Evolutionary conservation across 1,284 basidiomycete species (phyloP).

Genomic region (Leccinum laetum): DNA sequence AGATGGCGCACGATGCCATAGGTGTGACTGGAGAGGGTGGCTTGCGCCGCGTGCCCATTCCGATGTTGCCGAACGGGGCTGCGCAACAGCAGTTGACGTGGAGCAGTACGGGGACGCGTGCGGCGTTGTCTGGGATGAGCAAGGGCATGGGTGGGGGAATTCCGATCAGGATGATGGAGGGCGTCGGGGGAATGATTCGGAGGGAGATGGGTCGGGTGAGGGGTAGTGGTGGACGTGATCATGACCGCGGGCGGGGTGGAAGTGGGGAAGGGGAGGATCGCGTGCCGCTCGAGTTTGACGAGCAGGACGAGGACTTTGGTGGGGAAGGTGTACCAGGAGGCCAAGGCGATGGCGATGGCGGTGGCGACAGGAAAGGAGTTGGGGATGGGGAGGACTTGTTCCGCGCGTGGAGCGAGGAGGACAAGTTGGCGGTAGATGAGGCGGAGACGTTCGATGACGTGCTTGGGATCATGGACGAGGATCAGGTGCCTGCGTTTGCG

Average conservation of each 20-base stretch:
- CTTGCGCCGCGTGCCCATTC: constrained; percentile 45
- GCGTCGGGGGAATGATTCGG: constrained; percentile 59
- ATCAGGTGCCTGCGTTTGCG: constrained; percentile 35
- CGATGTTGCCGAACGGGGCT: constrained; percentile 71
- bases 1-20: constrained; percentile 54
- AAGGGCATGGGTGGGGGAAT: constrained; percentile 32
- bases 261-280: neutral
- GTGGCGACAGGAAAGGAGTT: neutral
- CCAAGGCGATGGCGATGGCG: constrained; percentile 29
- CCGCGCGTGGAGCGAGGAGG: constrained; percentile 52
- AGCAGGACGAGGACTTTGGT: constrained; percentile 66
- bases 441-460: constrained; percentile 66
- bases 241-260: neutral
- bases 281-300: constrained; percentile 69
- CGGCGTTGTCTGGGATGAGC: constrained; percentile 19
- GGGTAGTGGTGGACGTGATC: neutral
- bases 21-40: constrained; percentile 23
- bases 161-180: constrained; percentile 59
- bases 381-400: constrained; percentile 39
- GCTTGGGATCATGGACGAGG: constrained; percentile 64
- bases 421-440: constrained; percentile 54
- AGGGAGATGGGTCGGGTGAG: constrained; percentile 53
- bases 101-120: constrained; percentile 17
- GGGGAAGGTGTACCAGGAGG: neutral
- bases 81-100: constrained; percentile 23